Conservation (phyloP, 2,329 filamentous ascomycete genomes). For the Beauveria rudraprayagi region DNA sequence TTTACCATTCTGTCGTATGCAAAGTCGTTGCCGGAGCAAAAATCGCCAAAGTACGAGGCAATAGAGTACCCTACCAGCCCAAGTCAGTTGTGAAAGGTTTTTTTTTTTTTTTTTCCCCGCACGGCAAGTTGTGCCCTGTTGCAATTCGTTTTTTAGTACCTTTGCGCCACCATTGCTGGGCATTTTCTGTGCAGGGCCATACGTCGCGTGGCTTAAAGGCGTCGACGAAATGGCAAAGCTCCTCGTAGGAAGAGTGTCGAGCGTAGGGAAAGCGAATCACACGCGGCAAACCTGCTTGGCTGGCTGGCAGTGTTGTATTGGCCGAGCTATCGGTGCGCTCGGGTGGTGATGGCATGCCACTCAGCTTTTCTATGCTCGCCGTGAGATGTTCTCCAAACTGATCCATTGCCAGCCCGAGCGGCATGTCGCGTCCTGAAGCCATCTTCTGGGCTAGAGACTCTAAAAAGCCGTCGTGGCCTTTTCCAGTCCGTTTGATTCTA, state of each 20-base stretch:
- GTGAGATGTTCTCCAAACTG: constrained; percentile 23
- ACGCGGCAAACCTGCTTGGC: constrained; percentile 24
- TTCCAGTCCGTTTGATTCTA: not conserved
- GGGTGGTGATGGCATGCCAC: constrained; percentile 12
- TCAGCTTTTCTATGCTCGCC: constrained; percentile 17
- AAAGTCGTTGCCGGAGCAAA: constrained; percentile 56
- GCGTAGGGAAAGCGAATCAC: constrained; percentile 70
- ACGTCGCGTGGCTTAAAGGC: constrained; percentile 67
- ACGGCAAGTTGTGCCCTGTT: too few relatives aligned
- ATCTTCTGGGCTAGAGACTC: constrained; percentile 15
- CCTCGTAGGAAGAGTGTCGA: constrained; percentile 77
- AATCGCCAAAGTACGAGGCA: constrained; percentile 58
- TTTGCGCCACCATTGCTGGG: constrained; percentile 51
- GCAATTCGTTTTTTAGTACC: constrained; percentile 20
- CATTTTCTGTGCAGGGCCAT: constrained; percentile 71
- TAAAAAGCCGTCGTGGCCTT: constrained; percentile 17
- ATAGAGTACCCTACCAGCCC: constrained; percentile 48
- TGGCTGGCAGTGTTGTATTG: not conserved
- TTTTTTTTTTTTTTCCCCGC: not conserved
- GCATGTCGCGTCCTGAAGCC: constrained; percentile 24
- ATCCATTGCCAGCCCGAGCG: constrained; percentile 23
- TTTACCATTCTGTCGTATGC: constrained; percentile 57
- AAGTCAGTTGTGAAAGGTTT: not conserved
- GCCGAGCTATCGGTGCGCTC: not conserved
- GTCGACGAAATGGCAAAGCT: constrained; percentile 63